Evolutionary conservation across 345 rosid genomes (phyloP).

Genomic region (Murraya koenigii): DNA sequence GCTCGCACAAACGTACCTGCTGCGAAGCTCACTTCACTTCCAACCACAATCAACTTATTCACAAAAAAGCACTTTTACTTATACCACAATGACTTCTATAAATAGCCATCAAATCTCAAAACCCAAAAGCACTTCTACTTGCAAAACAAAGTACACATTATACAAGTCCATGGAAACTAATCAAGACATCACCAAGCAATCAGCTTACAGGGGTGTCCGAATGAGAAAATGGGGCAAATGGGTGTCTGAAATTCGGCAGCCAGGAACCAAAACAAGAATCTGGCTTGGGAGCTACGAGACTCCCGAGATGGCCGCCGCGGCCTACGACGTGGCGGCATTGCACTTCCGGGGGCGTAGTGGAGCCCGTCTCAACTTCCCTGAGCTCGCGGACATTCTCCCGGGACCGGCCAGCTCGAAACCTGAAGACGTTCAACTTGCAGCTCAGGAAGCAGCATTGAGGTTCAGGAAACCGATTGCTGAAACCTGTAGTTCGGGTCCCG

Average conservation of each 20-base stretch:
- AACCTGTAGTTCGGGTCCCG: slow-evolving; percentile 23
- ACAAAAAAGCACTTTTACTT: background rate
- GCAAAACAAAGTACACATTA: background rate
- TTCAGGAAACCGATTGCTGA: slow-evolving; percentile 20
- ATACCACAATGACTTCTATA: slow-evolving; percentile 2
- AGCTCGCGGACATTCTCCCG: slow-evolving; percentile 39
- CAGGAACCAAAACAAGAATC: slow-evolving; percentile 73
- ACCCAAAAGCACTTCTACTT: background rate
- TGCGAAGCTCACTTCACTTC: slow-evolving; percentile 38
- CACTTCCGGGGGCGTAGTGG: slow-evolving; percentile 52
- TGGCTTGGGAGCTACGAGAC: slow-evolving; percentile 92
- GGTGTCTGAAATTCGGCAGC: slow-evolving; percentile 94
- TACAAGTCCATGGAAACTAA: slow-evolving; percentile 3
- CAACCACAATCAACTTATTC: background rate
- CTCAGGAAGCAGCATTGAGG: slow-evolving; percentile 59
- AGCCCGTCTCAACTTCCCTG: slow-evolving; percentile 72
- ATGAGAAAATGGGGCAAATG: slow-evolving; percentile 94
- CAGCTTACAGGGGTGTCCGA: slow-evolving; percentile 64
- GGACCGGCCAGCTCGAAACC: slow-evolving; percentile 50
- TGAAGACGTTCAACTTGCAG: slow-evolving; percentile 70
- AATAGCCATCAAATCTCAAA: slow-evolving; percentile 10
- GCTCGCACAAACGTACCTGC: slow-evolving; percentile 33
- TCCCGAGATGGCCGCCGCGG: slow-evolving; percentile 92
- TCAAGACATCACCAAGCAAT: background rate
- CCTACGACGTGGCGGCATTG: slow-evolving; percentile 81